These are phyloP conservation scores for Nitzschia inconspicua DNA, from an alignment of 108 stramenopile species.

Conservation along the genomic window DNA sequence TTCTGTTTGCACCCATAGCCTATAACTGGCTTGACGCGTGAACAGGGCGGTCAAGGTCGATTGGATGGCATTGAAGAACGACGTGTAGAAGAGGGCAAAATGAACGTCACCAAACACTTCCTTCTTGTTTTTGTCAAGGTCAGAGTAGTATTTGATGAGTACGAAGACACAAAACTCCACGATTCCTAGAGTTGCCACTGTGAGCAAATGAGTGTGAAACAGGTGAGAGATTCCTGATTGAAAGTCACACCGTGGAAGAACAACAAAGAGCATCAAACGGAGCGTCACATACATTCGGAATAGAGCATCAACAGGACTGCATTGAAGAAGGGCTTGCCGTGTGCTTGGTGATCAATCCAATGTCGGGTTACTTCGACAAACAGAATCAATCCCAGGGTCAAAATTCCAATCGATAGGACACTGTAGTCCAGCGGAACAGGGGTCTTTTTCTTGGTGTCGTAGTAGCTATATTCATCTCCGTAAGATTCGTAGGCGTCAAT, in stretches of 20 bases:
- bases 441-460: too few species aligned
- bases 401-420: slow-evolving; percentile 49
- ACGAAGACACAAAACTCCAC: slow-evolving; percentile 74
- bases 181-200: slow-evolving; percentile 66
- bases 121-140: slow-evolving; percentile 53
- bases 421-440: slow-evolving; percentile 46
- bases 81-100: slow-evolving; percentile 84
- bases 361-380: slow-evolving; percentile 68
- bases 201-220: neutral
- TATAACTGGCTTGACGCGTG: slow-evolving; percentile 45
- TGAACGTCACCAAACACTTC: slow-evolving; percentile 83
- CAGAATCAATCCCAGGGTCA: slow-evolving; percentile 67
- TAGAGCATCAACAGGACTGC: slow-evolving; percentile 74
- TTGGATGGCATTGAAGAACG: slow-evolving; percentile 84
- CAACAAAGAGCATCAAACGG: neutral
- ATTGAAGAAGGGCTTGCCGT: slow-evolving; percentile 61
- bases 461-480: too few species aligned
- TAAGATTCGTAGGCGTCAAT: too few species aligned
- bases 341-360: slow-evolving; percentile 56
- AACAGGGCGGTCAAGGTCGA: slow-evolving; percentile 50
- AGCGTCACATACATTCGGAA: slow-evolving; percentile 62
- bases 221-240: neutral
- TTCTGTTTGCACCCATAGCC: slow-evolving; percentile 78
- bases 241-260: neutral
- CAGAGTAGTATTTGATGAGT: slow-evolving; percentile 47